Percentiles rank a stretch among this genome's conserved stretches.
phyloP scores from a whole-genome alignment of 1,284 basidiomycete species.

The Fomitopsis pinicola region DNA sequence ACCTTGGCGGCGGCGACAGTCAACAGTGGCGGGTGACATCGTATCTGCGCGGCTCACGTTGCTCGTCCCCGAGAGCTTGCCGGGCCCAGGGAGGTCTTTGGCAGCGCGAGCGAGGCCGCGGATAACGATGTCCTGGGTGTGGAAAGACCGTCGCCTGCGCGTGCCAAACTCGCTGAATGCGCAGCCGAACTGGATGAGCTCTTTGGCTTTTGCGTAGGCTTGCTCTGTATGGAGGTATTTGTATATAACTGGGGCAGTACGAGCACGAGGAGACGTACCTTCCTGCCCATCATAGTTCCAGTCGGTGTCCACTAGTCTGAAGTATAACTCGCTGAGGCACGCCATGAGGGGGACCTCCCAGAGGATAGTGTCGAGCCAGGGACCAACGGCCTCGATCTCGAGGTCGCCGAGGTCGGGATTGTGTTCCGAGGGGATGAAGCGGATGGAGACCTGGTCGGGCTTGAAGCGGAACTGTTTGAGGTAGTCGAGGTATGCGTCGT shows the following conservation, averaged over 20 bases:
- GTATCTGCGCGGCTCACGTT: conserved; percentile 50
- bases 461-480: conserved; percentile 72
- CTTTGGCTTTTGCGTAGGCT: conserved; percentile 70
- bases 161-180: conserved; percentile 93
- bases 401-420: conserved; percentile 62
- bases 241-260: too few species aligned
- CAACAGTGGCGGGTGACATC: background rate
- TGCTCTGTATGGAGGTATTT: background rate
- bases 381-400: conserved; percentile 70
- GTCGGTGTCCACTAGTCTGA: conserved; percentile 64
- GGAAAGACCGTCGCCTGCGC: conserved; percentile 78
- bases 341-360: conserved; percentile 98
- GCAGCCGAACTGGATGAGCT: conserved; percentile 69
- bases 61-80: conserved; percentile 79
- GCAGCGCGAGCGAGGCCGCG: conserved; percentile 63
- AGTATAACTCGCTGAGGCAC: conserved; percentile 78
- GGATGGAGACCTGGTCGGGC: conserved; percentile 75
- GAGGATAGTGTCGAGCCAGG: conserved; percentile 88
- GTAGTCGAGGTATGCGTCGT: conserved; percentile 72
- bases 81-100: conserved; percentile 46
- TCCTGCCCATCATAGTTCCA: conserved; percentile 85
- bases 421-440: conserved; percentile 54
- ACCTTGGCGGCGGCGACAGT: conserved; percentile 41
- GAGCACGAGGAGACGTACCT: conserved; percentile 37
- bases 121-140: conserved; percentile 79